Base-by-base conservation (phyloP, 345 rosid genomes). In the Eucalyptus polybractea region DNA sequence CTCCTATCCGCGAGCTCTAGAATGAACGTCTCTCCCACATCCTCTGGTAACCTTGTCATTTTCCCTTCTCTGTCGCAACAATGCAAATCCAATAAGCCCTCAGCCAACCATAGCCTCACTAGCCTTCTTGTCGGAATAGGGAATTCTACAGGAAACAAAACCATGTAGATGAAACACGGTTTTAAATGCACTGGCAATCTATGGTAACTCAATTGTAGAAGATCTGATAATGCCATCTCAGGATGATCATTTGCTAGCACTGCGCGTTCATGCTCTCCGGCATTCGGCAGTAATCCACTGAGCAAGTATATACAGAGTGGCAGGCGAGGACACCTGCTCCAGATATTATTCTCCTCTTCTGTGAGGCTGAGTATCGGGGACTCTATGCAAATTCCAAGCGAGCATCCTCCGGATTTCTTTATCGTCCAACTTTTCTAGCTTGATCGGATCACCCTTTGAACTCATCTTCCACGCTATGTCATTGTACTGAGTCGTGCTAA, bases 91-190 rank as follows among this genome's bases (percentile, higher is more conserved):
- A 89, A 87, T 53, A 90, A 51, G 54, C 88, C 92, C 89, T 91
- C 92, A 5, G 90, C 91, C 49, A 90, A 88, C 92, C 92, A 91
- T 14, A 91, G 86, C 10, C 87, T 87, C 10, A 90, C 31, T 47
- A 91, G 87, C 90, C 92, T 91, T 80, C 92, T 89, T 27, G 47
- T 88, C 2, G 89, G 88, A 81, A 91, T 90, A 2, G 88, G 76
- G 40, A 9, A 81, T n/a, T 50, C 62, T 53, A 83, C 44, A 4
- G 91, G 91, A 15, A 91, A 91, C 13, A 91, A 80, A 10, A n/a
- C 60, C 81, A 90, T 58, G 85, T 91, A 90, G 12, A 87, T 89
- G 67, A 91, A 89, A 50, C 92, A 90, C n/a, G 60, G 87, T 87
- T 49, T 90, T 56, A 90, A 27, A 50, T 91, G 33, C 22, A 45